Conservation (phyloP, 176 grass and related monocot species). For the Rhipidocladum racemiflorum region DNA sequence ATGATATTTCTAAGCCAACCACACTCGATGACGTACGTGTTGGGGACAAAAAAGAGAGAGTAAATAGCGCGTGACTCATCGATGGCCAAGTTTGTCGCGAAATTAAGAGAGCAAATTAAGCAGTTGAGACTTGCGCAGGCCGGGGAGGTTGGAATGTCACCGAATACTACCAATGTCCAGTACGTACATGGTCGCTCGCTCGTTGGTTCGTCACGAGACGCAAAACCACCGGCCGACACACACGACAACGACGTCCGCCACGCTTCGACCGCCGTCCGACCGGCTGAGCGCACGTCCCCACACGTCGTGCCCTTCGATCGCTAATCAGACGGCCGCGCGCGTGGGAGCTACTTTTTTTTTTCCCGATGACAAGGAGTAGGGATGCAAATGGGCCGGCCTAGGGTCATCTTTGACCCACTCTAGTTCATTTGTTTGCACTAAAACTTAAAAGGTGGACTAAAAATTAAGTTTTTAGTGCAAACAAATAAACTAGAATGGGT, state of each 20-base stretch:
- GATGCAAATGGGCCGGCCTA: no score
- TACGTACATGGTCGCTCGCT: neutral
- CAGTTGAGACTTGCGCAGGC: neutral
- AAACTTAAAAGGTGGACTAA: no score
- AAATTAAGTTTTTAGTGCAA: no score
- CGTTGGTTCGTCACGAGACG: neutral
- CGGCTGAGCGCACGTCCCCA: neutral
- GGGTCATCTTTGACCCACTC: no score
- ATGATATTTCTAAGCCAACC: neutral
- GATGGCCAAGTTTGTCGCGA: neutral
- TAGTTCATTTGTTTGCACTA: no score
- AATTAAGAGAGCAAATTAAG: neutral
- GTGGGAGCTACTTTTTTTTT: no score
- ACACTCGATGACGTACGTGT: neutral
- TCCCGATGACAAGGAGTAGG: no score
- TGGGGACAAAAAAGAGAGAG: neutral
- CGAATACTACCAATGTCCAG: neutral
- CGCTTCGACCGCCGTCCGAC: neutral
- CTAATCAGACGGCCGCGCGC: neutral
- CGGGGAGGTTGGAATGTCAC: constrained; percentile 25
- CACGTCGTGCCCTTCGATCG: neutral
- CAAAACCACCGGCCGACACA: constrained; percentile 16
- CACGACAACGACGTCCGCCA: neutral
- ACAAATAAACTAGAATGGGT: no score
- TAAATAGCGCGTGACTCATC: neutral